A percentile compares a stretch with the other conserved stretches of the same genome.
Evolutionary conservation across 257 asterid genomes (phyloP).

Genomic region (Scutellaria barbata): DNA sequence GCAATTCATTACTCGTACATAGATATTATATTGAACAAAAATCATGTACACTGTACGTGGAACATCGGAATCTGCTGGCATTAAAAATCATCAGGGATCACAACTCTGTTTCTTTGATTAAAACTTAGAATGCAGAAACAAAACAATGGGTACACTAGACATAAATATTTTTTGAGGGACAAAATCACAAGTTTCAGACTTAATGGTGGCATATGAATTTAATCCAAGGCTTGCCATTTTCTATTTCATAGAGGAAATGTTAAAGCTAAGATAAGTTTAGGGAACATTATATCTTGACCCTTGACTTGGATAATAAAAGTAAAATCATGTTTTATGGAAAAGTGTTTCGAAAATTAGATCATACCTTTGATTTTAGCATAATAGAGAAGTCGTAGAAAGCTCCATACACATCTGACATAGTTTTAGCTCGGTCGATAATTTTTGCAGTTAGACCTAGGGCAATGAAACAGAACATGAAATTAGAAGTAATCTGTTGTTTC

Average conservation of each 20-base stretch:
- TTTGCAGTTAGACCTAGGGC: constrained; percentile 82
- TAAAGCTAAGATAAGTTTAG: not conserved
- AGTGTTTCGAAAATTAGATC: not conserved
- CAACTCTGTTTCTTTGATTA: no score
- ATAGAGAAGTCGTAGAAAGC: constrained; percentile 82
- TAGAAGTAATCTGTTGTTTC: not conserved
- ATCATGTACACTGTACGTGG: no score
- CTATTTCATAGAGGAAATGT: constrained; percentile 12
- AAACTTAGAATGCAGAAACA: no score
- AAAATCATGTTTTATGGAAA: not conserved
- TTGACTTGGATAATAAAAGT: not conserved
- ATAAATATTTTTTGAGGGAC: no score
- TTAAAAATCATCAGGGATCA: no score
- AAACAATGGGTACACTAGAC: no score
- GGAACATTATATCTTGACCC: not conserved
- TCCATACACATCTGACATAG: constrained; percentile 83
- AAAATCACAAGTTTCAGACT: no score
- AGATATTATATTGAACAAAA: no score
- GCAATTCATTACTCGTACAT: not conserved
- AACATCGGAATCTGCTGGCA: no score
- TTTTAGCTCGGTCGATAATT: constrained; percentile 69
- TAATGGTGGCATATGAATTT: no score
- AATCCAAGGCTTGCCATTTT: not conserved
- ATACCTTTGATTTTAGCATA: constrained; percentile 85
- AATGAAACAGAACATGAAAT: constrained; percentile 27